Evolutionary conservation across 768 basidiomycete genomes (phyloP), one percentile per base, ranked within the genome.

Genomic region (Russula sp.): DNA sequence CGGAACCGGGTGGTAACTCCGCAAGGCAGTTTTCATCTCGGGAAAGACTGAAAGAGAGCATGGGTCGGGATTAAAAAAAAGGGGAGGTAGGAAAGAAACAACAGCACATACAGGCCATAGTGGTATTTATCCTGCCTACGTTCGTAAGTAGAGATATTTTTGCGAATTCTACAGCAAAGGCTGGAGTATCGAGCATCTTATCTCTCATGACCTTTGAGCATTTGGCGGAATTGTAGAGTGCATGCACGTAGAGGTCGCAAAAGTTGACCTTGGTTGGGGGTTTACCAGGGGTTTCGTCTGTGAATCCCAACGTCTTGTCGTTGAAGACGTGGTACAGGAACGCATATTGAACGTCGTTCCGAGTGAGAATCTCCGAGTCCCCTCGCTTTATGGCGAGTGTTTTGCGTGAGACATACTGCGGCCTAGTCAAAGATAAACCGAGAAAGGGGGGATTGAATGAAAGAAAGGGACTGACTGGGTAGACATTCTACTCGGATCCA

Each of bases 1-100:
- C 11, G 93, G 93, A n/a, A 93, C 85, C 32, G 93, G 91, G 71
- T 94, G 93, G 74, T 94, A 94, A 59, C 90, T 91, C 72, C 92
- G 80, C 61, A 94, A 78, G 22, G 90, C 89, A 6, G 93, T 94
- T 75, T 91, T 90, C 92, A 94, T 94, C 79, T 93, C 91, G 62
- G 91, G 91, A 73, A 92, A 93, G 78, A 94, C 90, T 92, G 72
- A 48, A 59, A 69, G 61, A 49, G 57, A 67, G 60, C 44, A 42
- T 40, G 24, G 40, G 50, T 51, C 49, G 53, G 59, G 61, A 61
- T 63, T n/a, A 30, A 30, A 63, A 67, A 57, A 57, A 57, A 52
- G 60, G 44, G 22, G 50, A 22, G 58, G 57, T 40, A 26, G 49
- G 42, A 48, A 55, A 34, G 32, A 28, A 28, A 26, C 13, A 14